phyloP scores from a whole-genome alignment of 306 rosid species.

The Ziziphus jujuba region DNA sequence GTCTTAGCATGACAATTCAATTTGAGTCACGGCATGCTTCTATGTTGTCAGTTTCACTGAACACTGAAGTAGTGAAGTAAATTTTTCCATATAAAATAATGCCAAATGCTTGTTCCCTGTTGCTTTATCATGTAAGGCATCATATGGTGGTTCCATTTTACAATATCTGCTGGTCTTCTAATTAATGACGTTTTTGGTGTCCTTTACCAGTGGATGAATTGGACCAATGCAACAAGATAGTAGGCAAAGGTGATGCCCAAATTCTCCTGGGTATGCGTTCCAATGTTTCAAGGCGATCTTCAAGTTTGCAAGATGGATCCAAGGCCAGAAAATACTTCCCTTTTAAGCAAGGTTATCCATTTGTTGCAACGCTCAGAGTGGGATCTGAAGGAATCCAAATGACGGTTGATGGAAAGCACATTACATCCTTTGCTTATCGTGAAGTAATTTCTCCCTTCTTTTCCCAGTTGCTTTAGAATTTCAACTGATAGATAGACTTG shows the following conservation, averaged over 20 bases:
- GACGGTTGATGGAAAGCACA: conserved; percentile 98
- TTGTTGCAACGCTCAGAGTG: conserved; percentile 93
- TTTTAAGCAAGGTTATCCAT: conserved; percentile 89
- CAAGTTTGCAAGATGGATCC: conserved; percentile 47
- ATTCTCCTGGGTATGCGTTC: conserved; percentile 29
- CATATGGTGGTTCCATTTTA: neutral
- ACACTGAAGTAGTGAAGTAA: neutral
- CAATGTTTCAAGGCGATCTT: conserved; percentile 52
- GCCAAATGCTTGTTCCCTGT: neutral
- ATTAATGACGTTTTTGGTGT: conserved; percentile 26
- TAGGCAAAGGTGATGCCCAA: conserved; percentile 63
- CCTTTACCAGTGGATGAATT: conserved; percentile 83
- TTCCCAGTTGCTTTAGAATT: conserved; percentile 12
- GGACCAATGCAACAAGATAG: conserved; percentile 94
- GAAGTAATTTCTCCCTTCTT: conserved; percentile 52
- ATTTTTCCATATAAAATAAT: neutral
- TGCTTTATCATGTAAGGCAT: neutral
- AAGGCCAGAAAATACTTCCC: conserved; percentile 71
- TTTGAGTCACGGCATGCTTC: conserved; percentile 6
- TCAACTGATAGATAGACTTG: conserved; percentile 13
- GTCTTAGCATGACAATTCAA: neutral
- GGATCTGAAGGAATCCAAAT: conserved; percentile 97
- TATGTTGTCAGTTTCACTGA: neutral
- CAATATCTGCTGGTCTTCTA: conserved; percentile 10
- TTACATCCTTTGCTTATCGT: conserved; percentile 87